Percentiles rank a stretch among this genome's conserved stretches.
These are phyloP conservation scores for Rostrohypoxylon terebratum DNA, from an alignment of 495 filamentous ascomycete genomes.

Conservation along the genomic window DNA sequence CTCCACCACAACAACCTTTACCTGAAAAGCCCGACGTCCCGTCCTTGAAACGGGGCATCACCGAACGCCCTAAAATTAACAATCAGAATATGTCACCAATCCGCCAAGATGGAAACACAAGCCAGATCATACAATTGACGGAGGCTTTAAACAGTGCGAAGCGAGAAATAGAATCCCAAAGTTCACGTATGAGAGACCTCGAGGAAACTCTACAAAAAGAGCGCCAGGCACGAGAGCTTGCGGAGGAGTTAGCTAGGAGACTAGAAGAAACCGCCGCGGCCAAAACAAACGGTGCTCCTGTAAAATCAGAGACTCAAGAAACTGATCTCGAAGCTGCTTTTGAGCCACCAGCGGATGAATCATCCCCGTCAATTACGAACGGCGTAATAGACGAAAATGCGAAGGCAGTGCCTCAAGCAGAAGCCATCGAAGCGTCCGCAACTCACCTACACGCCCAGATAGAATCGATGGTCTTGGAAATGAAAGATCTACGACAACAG, in stretches of 20 bases:
- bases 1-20: constrained; percentile 89
- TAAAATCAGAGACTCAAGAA: constrained; percentile 48
- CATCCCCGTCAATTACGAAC: constrained; percentile 44
- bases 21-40: constrained; percentile 87
- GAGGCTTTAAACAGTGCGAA: constrained; percentile 84
- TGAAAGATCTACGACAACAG: constrained; percentile 83
- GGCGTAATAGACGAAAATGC: constrained; percentile 31
- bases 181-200: constrained; percentile 79
- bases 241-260: constrained; percentile 81
- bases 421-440: constrained; percentile 57
- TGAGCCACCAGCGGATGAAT: constrained; percentile 54
- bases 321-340: constrained; percentile 54
- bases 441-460: constrained; percentile 75
- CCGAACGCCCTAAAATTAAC: constrained; percentile 74
- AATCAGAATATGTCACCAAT: constrained; percentile 69
- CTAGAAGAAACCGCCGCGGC: constrained; percentile 66
- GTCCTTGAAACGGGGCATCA: constrained; percentile 77
- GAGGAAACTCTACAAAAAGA: constrained; percentile 84
- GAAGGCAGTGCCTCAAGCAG: constrained; percentile 55
- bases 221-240: constrained; percentile 80
- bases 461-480: constrained; percentile 83
- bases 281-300: constrained; percentile 52
- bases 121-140: constrained; percentile 81
- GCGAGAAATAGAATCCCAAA: constrained; percentile 84
- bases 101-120: constrained; percentile 70